Evolutionary conservation across 768 basidiomycete genomes (phyloP), one percentile per base, ranked within the genome.

Genomic region (Tubosaeta brunneosetosa): DNA sequence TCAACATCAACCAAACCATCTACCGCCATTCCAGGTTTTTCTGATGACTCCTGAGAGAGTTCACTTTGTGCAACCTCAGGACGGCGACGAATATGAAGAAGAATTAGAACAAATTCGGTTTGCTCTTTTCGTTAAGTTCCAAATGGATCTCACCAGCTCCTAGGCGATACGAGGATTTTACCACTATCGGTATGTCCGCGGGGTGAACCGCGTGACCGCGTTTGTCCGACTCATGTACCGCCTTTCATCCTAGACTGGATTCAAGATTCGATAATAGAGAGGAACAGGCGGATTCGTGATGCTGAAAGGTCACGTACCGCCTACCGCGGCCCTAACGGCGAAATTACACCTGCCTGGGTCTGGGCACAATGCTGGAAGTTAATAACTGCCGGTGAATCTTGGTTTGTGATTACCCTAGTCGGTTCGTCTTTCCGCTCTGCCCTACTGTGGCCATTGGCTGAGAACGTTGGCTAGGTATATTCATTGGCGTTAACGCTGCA

Each of bases 141-240:
- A 7, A 16, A 36, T 17, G 26, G 41, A 52, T 49, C 59, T 70
- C 22, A 66, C 36, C 51, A 42, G 43, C 33, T 56, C 48, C 37
- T 58, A 94, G 93, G 58, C 90, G 89, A 54, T 95, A 94, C 74
- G 89, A 94, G 69, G 93, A 97, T 73, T 97, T 97, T 66, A 86
- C 86, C 41, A 95, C 94, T 6, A 94, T 97, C 72, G 93, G 93
- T 91, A 64, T 60, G 76, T 69, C 46, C 26, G 49, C 56, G 44
- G 52, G 42, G 6, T 49, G n/a, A 33, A 45, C 47, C 51, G 55
- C 49, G 37, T 56, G 27, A 43, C 44, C 49, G 57, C 22, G 47
- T 48, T 61, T 55, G 56, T 44, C 47, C 29, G 51, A 46, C 49
- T 51, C 52, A 51, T 57, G 44, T 50, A 55, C 54, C 44, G 4